Conservation (phyloP, 176 grass and related monocot species). For the Oryza glaberrima region DNA sequence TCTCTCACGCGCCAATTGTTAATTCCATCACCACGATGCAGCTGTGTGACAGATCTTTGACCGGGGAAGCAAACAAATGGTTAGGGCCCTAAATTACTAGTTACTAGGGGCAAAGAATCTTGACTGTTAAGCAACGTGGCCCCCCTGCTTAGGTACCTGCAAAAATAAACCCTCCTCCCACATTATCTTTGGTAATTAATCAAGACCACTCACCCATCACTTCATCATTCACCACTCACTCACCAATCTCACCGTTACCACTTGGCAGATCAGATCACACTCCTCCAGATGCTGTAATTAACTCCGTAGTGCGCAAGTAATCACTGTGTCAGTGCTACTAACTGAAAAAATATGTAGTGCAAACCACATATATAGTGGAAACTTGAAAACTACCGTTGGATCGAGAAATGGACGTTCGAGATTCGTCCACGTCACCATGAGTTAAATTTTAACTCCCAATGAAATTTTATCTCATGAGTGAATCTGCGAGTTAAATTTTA, state of each 20-base stretch:
- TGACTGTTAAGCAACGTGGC: conserved; percentile 61
- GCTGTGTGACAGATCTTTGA: conserved; percentile 57
- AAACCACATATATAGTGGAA: no score
- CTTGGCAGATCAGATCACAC: not conserved
- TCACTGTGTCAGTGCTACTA: not conserved
- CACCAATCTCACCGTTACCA: not conserved
- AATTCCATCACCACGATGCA: conserved; percentile 30
- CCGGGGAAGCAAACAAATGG: conserved; percentile 8
- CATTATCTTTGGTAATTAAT: conserved; percentile 20
- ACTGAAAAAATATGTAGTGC: not conserved
- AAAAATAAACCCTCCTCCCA: conserved; percentile 4
- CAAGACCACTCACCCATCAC: not conserved
- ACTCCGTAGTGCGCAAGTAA: conserved; percentile 22
- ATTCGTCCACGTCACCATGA: no score
- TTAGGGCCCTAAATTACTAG: conserved; percentile 40
- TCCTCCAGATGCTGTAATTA: not conserved
- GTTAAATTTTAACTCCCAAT: no score
- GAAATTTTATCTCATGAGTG: no score
- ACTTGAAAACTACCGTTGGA: no score
- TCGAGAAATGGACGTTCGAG: no score
- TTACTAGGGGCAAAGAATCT: conserved; percentile 50
- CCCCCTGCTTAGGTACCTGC: conserved; percentile 27
- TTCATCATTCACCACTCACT: not conserved
- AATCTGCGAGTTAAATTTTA: no score
- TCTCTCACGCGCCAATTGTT: conserved; percentile 18